These are phyloP conservation scores for Fusarium xyrophilum DNA, from an alignment of 2,329 filamentous ascomycete species.

Conservation along the genomic window DNA sequence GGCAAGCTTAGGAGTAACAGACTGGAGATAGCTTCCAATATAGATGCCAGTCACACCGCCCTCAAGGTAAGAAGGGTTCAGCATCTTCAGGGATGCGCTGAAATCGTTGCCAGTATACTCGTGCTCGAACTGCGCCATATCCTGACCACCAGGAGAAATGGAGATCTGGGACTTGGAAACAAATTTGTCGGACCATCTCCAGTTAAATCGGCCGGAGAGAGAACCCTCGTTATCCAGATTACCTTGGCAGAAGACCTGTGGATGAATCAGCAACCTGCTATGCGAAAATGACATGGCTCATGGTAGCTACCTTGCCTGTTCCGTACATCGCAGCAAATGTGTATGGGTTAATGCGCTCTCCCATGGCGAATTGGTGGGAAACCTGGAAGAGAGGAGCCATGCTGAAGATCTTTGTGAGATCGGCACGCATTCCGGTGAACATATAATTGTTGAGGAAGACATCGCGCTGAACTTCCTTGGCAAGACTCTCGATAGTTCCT, in stretches of 20 bases:
- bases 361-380: constrained; percentile 95
- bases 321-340: constrained; percentile 94
- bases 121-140: constrained; percentile 92
- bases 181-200: constrained; percentile 80
- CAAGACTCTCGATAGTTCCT: constrained; percentile 87
- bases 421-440: constrained; percentile 94
- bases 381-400: constrained; percentile 94
- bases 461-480: constrained; percentile 93
- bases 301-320: constrained; percentile 75
- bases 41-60: constrained; percentile 94
- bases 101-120: constrained; percentile 96
- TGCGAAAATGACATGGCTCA: constrained; percentile 6
- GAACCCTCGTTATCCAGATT: constrained; percentile 92
- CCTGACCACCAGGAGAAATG: constrained; percentile 79
- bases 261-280: constrained; percentile 25
- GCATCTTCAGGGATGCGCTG: constrained; percentile 87
- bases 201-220: constrained; percentile 90
- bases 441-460: constrained; percentile 95
- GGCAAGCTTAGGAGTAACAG: constrained; percentile 83
- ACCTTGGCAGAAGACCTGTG: constrained; percentile 90
- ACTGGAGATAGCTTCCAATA: constrained; percentile 94
- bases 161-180: constrained; percentile 89
- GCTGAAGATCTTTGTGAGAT: constrained; percentile 96
- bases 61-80: constrained; percentile 94
- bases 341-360: constrained; percentile 91